Conservation (phyloP, 805 yeast genomes). For the Saccharomycopsis selenospora region DNA sequence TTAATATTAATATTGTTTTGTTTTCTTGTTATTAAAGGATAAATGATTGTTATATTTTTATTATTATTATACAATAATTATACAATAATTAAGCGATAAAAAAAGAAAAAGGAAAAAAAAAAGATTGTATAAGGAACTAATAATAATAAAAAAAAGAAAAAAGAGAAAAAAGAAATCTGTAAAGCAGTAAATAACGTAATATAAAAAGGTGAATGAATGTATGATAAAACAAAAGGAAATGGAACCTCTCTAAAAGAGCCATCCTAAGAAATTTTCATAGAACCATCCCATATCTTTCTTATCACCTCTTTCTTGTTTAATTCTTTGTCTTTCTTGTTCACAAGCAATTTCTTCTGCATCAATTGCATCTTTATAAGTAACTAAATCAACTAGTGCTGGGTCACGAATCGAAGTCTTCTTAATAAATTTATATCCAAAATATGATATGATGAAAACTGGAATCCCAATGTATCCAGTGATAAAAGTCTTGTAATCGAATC, state of each 20-base stretch:
- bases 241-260: slow-evolving; percentile 34
- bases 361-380: slow-evolving; percentile 41
- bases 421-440: slow-evolving; percentile 52
- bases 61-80: too few relatives aligned
- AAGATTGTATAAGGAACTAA: not conserved
- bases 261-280: slow-evolving; percentile 42
- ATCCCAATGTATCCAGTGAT: slow-evolving; percentile 76
- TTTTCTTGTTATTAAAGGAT: too few relatives aligned
- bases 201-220: not conserved
- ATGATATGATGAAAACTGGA: slow-evolving; percentile 51
- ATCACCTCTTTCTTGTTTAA: slow-evolving; percentile 25
- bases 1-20: too few relatives aligned
- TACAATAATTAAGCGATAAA: too few relatives aligned
- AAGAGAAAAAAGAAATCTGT: not conserved
- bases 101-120: not conserved
- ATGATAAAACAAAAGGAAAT: too few relatives aligned
- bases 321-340: slow-evolving; percentile 27
- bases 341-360: slow-evolving; percentile 29
- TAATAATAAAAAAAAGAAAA: not conserved
- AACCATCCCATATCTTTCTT: slow-evolving; percentile 38
- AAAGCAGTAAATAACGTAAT: too few relatives aligned
- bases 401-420: slow-evolving; percentile 41
- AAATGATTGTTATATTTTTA: too few relatives aligned
- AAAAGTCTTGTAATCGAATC: slow-evolving; percentile 57
- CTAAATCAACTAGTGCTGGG: slow-evolving; percentile 55